Percentiles rank a stretch among this genome's conserved stretches.
phyloP scores from a whole-genome alignment of 2,329 filamentous ascomycete species.

The Exophiala alcalophila region DNA sequence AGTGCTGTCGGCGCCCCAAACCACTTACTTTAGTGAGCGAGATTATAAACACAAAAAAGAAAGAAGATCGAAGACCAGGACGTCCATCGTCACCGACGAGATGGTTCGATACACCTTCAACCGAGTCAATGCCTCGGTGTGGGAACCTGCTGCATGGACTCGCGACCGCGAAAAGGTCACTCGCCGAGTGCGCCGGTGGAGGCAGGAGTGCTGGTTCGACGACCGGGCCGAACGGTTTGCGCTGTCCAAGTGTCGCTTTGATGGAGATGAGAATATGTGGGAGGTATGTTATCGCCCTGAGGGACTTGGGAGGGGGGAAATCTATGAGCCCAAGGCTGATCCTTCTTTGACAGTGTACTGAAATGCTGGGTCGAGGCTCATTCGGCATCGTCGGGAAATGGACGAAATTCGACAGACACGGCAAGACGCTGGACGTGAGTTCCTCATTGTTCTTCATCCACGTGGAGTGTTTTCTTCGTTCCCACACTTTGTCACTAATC shows the following conservation, averaged over 20 bases:
- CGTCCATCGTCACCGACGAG: too few relatives aligned
- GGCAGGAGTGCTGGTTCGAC: constrained; percentile 13
- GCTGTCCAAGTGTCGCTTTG: constrained; percentile 10
- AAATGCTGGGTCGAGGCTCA: constrained; percentile 15
- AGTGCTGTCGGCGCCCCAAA: too few relatives aligned
- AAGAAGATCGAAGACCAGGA: too few relatives aligned
- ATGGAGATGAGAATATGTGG: constrained; percentile 9
- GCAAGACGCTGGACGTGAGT: constrained; percentile 17
- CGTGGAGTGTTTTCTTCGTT: neutral
- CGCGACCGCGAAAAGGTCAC: neutral
- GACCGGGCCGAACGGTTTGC: constrained; percentile 4
- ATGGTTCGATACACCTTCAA: too few relatives aligned
- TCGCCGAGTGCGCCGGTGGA: constrained; percentile 8
- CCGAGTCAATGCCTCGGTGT: too few relatives aligned
- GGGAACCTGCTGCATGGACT: constrained; percentile 7
- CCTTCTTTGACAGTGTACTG: constrained; percentile 13
- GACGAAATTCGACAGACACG: constrained; percentile 14
- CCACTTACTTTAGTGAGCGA: too few relatives aligned
- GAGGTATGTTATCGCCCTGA: constrained; percentile 11
- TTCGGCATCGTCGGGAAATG: constrained; percentile 24
- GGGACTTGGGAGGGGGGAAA: neutral
- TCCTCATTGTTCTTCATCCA: neutral
- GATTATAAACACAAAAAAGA: too few relatives aligned
- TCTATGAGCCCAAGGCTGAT: neutral
- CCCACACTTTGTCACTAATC: neutral